Evolutionary conservation across 352 stramenopile genomes (phyloP), one percentile per base, ranked within the genome.

Genomic region (Blastocystis sp.): DNA sequence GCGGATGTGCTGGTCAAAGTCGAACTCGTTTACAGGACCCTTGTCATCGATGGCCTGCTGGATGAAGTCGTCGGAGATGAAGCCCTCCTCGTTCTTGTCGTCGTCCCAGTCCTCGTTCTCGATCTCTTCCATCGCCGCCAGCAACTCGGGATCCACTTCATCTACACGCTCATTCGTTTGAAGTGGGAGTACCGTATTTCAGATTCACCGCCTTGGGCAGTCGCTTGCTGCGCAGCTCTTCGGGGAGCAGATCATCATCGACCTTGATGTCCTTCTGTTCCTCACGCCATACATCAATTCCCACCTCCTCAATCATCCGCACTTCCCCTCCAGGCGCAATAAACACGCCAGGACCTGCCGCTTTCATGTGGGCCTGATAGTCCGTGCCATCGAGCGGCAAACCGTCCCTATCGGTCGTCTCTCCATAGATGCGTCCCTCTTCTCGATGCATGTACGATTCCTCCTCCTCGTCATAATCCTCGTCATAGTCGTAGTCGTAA

Each of bases 21-120:
- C 77, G 43, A 77, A 87, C 1, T 24, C 54, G 0, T 62, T 28
- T 0, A 71, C 77, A 1, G 19, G 52, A 38, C 59, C 65, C 38
- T 78, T 81, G 60, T 81, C 71, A 4, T 81, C 71, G 71, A 81
- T 81, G 14, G 71, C 71, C 43, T 81, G 71, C 60, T 81, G 71
- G 17, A 81, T 40, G 48, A 81, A 81, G 7, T 81, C 71, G 42
- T 81, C 71, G 28, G 28, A 34, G 28, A 34, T 34, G 28, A 34
- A 34, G 28, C 28, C 28, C 28, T 34, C 28, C 28, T 34, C 28
- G 28, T 34, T 34, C 28, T n/a, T 21, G 42, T 81, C 69, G 10
- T 62, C 43, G 14, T 64, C 42, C 71, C 71, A 81, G 14, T 81
- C 71, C 48, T 81, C 71, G 11, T 63, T 59, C 24, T 81, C 71